phyloP scores from a whole-genome alignment of 176 grass and related monocot species.

The Tillandsia leiboldiana region DNA sequence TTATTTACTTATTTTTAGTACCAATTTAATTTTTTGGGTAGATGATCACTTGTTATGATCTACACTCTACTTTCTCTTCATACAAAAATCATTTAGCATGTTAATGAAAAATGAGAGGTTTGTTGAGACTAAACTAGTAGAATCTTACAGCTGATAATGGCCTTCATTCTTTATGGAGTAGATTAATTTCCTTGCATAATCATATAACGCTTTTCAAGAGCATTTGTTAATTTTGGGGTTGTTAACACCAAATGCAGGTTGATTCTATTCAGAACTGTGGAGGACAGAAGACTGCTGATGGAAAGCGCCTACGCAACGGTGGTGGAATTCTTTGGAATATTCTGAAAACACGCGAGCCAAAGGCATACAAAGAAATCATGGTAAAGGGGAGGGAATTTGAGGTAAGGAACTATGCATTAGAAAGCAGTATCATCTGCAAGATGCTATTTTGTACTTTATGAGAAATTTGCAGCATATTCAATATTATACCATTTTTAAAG shows the following conservation, averaged over 20 bases:
- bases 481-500: not conserved
- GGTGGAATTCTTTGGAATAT: slow-evolving; percentile 99
- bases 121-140: too few relatives aligned
- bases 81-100: too few relatives aligned
- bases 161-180: too few relatives aligned
- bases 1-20: too few relatives aligned
- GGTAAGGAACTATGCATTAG: slow-evolving; percentile 28
- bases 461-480: not conserved
- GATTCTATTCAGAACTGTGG: slow-evolving; percentile 88
- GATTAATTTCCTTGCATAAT: too few relatives aligned
- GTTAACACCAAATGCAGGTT: slow-evolving; percentile 45
- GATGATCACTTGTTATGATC: too few relatives aligned
- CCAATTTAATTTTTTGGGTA: too few relatives aligned
- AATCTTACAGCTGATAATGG: too few relatives aligned
- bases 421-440: not conserved
- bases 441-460: not conserved
- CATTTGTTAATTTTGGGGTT: not conserved
- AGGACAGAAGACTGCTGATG: slow-evolving; percentile 68
- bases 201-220: not conserved
- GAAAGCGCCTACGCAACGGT: slow-evolving; percentile 65
- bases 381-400: slow-evolving; percentile 78
- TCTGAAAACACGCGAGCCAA: slow-evolving; percentile 84
- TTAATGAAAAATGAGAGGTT: too few relatives aligned
- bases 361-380: slow-evolving; percentile 97
- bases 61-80: too few relatives aligned